Percentiles rank a stretch among this genome's conserved stretches.
Evolutionary conservation across 768 basidiomycete genomes (phyloP).

Genomic region (Phanerodontia chrysosporium): DNA sequence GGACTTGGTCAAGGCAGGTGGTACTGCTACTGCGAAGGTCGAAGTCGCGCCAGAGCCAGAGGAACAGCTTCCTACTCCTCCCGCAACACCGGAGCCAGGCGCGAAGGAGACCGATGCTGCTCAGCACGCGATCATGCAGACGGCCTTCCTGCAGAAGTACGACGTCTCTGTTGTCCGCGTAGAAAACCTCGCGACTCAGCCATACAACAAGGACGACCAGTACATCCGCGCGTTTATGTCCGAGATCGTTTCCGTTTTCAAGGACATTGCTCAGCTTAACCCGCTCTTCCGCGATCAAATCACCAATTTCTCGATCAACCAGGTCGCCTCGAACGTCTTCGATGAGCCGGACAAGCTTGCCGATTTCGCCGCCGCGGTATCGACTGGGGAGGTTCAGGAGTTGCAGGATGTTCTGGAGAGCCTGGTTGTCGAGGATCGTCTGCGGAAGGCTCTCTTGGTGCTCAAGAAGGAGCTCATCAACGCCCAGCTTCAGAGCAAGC

Average conservation of each 20-base stretch:
- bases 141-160: constrained; percentile 79
- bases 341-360: constrained; percentile 97
- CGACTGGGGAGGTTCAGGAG: constrained; percentile 87
- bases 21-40: constrained; percentile 28
- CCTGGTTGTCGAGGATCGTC: constrained; percentile 78
- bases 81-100: constrained; percentile 20
- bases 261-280: constrained; percentile 96
- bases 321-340: constrained; percentile 89
- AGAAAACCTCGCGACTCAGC: constrained; percentile 73
- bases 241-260: constrained; percentile 96
- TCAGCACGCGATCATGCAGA: constrained; percentile 53
- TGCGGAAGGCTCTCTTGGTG: constrained; percentile 86
- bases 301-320: constrained; percentile 91
- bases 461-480: constrained; percentile 98
- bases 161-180: constrained; percentile 86
- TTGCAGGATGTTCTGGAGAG: constrained; percentile 92
- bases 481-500: constrained; percentile 89
- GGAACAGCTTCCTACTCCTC: constrained; percentile 26
- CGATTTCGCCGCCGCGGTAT: constrained; percentile 95
- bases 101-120: constrained; percentile 30
- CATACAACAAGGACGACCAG: constrained; percentile 91
- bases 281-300: constrained; percentile 98
- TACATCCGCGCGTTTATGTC: constrained; percentile 94
- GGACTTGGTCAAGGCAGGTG: constrained; percentile 73
- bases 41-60: constrained; percentile 27